Percentiles rank a stretch among this genome's conserved stretches.
Evolutionary conservation across 257 asterid species (phyloP).

Genomic region (Ligustrum vulgare): DNA sequence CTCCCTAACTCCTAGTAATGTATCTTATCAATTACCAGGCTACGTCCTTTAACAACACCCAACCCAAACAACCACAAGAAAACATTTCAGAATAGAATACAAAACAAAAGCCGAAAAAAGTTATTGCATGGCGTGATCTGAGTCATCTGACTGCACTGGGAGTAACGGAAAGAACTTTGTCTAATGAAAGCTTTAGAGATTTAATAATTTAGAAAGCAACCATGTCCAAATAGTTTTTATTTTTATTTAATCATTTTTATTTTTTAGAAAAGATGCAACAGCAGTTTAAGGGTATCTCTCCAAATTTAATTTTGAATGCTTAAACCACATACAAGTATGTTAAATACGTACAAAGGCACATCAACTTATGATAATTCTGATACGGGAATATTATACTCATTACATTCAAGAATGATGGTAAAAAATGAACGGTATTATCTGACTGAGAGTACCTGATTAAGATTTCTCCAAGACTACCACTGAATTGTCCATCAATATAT

Average conservation of each 20-base stretch:
- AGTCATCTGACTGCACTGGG: not conserved
- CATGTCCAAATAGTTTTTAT: not conserved
- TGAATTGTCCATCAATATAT: slow-evolving; percentile 76
- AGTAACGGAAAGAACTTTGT: not conserved
- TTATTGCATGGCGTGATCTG: not conserved
- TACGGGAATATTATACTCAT: not conserved
- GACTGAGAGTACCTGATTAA: slow-evolving; percentile 48
- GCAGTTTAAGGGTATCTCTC: not conserved
- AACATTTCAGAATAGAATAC: not conserved
- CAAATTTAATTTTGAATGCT: not conserved
- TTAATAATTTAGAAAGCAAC: not conserved
- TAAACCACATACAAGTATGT: not conserved
- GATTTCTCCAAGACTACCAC: slow-evolving; percentile 94
- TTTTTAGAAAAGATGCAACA: not conserved
- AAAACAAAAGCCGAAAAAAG: not conserved
- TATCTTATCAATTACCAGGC: not conserved
- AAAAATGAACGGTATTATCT: slow-evolving; percentile 2
- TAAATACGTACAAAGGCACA: not conserved
- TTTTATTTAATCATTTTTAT: not conserved
- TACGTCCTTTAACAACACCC: not conserved
- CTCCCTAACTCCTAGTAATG: not conserved
- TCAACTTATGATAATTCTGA: not conserved
- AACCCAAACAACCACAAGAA: not conserved
- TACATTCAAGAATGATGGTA: not conserved
- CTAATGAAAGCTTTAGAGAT: not conserved